These are phyloP conservation scores for Sclerotinia trifoliorum DNA, from an alignment of 2,329 filamentous ascomycete species.

Conservation along the genomic window DNA sequence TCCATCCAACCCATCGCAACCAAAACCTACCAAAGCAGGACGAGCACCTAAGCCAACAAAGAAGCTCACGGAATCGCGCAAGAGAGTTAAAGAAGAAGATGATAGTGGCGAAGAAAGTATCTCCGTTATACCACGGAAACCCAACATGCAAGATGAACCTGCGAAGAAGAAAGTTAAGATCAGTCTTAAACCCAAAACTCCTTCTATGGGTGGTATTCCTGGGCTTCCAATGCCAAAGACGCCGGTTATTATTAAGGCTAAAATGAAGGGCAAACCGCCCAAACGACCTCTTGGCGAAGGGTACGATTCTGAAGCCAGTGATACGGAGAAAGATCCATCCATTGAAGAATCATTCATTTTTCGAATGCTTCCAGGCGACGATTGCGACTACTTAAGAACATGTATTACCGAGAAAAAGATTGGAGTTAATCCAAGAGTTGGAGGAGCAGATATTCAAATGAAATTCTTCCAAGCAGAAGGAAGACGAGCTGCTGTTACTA, in stretches of 20 bases:
- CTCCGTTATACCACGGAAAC: slow-evolving; percentile 27
- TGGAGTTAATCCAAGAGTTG: slow-evolving; percentile 59
- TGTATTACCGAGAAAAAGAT: slow-evolving; percentile 76
- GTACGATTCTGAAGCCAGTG: slow-evolving; percentile 94
- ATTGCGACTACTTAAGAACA: slow-evolving; percentile 78
- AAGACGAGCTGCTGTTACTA: slow-evolving; percentile 58
- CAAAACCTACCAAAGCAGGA: slow-evolving; percentile 58
- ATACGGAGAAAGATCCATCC: slow-evolving; percentile 80
- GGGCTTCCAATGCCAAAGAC: slow-evolving; percentile 33
- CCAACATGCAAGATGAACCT: slow-evolving; percentile 19
- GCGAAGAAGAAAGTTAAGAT: slow-evolving; percentile 50
- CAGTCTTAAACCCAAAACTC: slow-evolving; percentile 19
- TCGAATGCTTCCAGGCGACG: slow-evolving; percentile 81
- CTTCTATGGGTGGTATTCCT: slow-evolving; percentile 20
- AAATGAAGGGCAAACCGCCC: slow-evolving; percentile 66
- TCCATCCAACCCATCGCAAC: slow-evolving; percentile 27
- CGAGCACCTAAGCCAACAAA: slow-evolving; percentile 59
- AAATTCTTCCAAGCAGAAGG: slow-evolving; percentile 72
- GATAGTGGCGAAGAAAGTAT: slow-evolving; percentile 48
- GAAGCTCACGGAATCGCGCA: slow-evolving; percentile 56
- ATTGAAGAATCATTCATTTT: slow-evolving; percentile 89
- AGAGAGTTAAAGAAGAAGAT: slow-evolving; percentile 56
- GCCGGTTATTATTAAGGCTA: slow-evolving; percentile 52
- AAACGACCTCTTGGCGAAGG: slow-evolving; percentile 76
- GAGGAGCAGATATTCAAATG: slow-evolving; percentile 75